Evolutionary conservation across 257 asterid species (phyloP).

Genomic region (Eucommia ulmoides): DNA sequence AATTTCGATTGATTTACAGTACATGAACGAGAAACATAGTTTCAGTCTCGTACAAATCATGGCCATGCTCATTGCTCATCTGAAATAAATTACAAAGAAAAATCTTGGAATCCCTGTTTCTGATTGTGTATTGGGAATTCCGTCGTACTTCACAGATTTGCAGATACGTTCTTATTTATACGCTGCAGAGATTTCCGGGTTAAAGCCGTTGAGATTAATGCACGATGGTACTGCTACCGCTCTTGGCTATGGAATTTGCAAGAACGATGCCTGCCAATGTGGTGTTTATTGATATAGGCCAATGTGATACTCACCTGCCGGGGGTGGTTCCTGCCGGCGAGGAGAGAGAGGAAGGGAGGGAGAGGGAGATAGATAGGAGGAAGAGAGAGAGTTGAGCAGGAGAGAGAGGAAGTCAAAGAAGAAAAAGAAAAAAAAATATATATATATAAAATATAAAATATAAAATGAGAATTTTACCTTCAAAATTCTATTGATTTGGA

Average conservation of each 20-base stretch:
- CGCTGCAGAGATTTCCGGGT: constrained; percentile 88
- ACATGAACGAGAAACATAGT: constrained; percentile 48
- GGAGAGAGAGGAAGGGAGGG: no score
- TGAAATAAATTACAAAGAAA: constrained; percentile 68
- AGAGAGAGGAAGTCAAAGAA: no score
- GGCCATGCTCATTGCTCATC: constrained; percentile 77
- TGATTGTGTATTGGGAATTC: constrained; percentile 79
- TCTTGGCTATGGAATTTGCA: constrained; percentile 87
- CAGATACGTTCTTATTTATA: constrained; percentile 80
- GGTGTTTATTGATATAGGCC: constrained; percentile 87
- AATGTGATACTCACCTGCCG: constrained; percentile 93
- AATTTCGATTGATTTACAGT: constrained; percentile 50
- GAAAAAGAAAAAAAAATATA: no score
- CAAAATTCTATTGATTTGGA: no score
- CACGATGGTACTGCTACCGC: constrained; percentile 94
- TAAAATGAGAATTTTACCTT: no score
- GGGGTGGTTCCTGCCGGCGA: no score
- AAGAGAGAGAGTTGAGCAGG: no score
- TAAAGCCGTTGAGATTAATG: constrained; percentile 71
- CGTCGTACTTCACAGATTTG: constrained; percentile 71
- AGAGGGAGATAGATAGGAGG: no score
- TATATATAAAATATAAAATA: no score
- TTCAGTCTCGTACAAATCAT: constrained; percentile 68
- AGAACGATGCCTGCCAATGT: constrained; percentile 63
- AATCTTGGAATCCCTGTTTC: constrained; percentile 45